These are phyloP conservation scores for Aspergillus taichungensis DNA, from an alignment of 495 filamentous ascomycete species.

Conservation along the genomic window DNA sequence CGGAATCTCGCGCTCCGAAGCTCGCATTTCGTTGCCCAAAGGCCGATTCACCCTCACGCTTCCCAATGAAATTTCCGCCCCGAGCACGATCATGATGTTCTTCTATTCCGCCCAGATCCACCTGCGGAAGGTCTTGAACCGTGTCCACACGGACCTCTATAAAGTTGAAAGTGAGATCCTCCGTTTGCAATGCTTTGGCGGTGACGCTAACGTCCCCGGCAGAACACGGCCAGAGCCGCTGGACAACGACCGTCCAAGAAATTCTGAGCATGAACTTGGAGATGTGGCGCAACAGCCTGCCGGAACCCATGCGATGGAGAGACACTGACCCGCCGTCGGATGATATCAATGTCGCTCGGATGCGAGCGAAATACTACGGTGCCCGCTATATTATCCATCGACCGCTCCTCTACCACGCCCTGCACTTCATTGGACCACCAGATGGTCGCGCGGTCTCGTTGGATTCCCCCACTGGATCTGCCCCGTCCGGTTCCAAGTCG, in stretches of 20 bases:
- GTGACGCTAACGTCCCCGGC: background rate
- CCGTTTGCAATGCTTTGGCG: background rate
- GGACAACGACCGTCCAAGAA: conserved; percentile 27
- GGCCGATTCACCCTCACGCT: conserved; percentile 26
- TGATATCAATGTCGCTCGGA: conserved; percentile 75
- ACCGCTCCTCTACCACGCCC: conserved; percentile 60
- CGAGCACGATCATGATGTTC: conserved; percentile 48
- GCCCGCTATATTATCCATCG: conserved; percentile 84
- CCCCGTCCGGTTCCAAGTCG: conserved; percentile 19
- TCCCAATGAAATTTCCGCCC: conserved; percentile 24
- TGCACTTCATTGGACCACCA: conserved; percentile 40
- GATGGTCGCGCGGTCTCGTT: conserved; percentile 18
- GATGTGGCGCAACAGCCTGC: conserved; percentile 39
- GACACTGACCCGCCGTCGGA: conserved; percentile 55
- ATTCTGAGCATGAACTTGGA: conserved; percentile 42
- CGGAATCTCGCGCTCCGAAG: conserved; percentile 63
- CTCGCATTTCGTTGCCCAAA: conserved; percentile 55
- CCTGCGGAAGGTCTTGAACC: conserved; percentile 76
- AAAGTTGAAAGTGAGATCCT: conserved; percentile 44
- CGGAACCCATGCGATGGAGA: conserved; percentile 49
- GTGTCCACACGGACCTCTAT: conserved; percentile 73
- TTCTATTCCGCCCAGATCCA: conserved; percentile 83
- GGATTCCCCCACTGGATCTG: conserved; percentile 24
- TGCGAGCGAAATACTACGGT: conserved; percentile 92
- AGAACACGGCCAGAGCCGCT: conserved; percentile 21